Conservation (phyloP, 2,329 filamentous ascomycete species). For the Phialophora expanda region DNA sequence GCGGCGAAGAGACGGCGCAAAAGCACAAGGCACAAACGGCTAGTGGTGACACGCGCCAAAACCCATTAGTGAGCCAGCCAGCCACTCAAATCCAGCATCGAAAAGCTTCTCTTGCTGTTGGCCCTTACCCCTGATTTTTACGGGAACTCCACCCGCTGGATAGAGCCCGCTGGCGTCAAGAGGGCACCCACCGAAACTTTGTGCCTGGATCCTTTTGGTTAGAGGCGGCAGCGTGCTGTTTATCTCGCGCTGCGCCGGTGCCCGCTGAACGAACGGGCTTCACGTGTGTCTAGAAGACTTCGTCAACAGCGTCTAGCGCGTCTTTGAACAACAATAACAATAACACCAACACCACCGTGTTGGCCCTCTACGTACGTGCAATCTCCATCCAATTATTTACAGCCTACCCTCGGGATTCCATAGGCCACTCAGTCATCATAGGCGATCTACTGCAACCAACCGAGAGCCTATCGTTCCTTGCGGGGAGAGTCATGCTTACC, state of each 20-base stretch:
- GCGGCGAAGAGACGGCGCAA: constrained; percentile 7
- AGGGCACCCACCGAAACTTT: neutral
- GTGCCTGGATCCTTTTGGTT: constrained; percentile 4
- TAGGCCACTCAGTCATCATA: constrained; percentile 1
- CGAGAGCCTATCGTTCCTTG: constrained; percentile 30
- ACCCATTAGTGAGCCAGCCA: constrained; percentile 20
- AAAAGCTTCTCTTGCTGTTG: neutral
- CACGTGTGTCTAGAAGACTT: neutral
- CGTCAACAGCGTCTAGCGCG: neutral
- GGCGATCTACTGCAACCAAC: constrained; percentile 11
- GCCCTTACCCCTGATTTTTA: constrained; percentile 19
- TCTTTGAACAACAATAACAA: neutral
- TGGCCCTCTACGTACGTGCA: neutral
- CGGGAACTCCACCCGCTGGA: neutral
- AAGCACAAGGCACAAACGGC: constrained; percentile 17
- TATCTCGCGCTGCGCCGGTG: neutral
- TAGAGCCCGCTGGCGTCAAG: neutral
- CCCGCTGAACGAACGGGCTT: neutral
- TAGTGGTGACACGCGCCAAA: constrained; percentile 24
- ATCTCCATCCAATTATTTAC: constrained; percentile 7
- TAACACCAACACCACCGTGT: neutral
- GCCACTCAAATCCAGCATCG: constrained; percentile 12
- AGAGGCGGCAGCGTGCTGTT: neutral
- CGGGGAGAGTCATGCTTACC: constrained; percentile 19
- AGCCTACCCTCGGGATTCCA: neutral